phyloP scores from a whole-genome alignment of 441 rosid genomes.

The Mallotus repandus region DNA sequence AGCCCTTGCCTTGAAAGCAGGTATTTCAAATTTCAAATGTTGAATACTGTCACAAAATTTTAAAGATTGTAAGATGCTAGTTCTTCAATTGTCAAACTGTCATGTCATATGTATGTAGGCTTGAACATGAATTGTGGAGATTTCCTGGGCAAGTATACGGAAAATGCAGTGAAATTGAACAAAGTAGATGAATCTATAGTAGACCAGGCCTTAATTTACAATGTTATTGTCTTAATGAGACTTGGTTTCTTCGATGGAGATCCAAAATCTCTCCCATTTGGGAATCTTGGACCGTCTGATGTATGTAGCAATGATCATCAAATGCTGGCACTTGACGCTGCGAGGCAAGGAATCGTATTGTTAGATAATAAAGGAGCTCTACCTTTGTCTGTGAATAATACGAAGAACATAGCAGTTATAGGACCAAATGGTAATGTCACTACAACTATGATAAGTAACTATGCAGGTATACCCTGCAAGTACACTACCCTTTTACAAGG shows the following conservation, averaged over 20 bases:
- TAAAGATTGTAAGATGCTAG: too few relatives aligned
- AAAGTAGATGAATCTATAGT: constrained; percentile 50
- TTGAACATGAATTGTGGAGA: constrained; percentile 50
- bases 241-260: constrained; percentile 82
- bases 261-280: constrained; percentile 37
- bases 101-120: constrained; percentile 25
- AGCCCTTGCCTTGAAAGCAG: constrained; percentile 49
- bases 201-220: constrained; percentile 53
- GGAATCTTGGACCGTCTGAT: constrained; percentile 40
- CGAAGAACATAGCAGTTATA: constrained; percentile 39
- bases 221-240: constrained; percentile 71
- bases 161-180: constrained; percentile 43
- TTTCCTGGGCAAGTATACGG: constrained; percentile 38
- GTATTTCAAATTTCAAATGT: constrained; percentile 10
- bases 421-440: constrained; percentile 60
- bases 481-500: constrained; percentile 47
- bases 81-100: background rate
- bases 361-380: constrained; percentile 42
- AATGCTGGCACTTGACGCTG: constrained; percentile 46
- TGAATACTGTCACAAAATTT: background rate
- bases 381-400: constrained; percentile 31
- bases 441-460: constrained; percentile 47
- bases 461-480: constrained; percentile 40
- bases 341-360: constrained; percentile 58
- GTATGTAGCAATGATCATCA: constrained; percentile 39